These are phyloP conservation scores for Cercospora sp. DNA, from an alignment of 2,329 filamentous ascomycete genomes.

Conservation along the genomic window DNA sequence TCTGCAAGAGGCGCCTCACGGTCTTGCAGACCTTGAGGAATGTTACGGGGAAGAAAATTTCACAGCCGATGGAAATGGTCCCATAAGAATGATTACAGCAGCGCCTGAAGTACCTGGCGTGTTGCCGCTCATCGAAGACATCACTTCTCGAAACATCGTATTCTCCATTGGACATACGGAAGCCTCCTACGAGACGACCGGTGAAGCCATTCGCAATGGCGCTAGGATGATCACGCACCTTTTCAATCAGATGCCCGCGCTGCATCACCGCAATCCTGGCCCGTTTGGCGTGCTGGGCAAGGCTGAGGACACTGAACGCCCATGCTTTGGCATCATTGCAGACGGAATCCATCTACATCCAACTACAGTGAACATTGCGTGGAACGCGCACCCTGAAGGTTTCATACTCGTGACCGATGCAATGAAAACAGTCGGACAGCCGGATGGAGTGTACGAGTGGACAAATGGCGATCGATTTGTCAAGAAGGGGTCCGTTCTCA, in stretches of 20 bases:
- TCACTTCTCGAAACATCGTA: conserved; percentile 67
- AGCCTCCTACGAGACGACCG: conserved; percentile 51
- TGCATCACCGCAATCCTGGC: conserved; percentile 76
- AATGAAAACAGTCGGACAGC: conserved; percentile 81
- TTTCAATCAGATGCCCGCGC: conserved; percentile 57
- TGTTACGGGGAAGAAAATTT: conserved; percentile 77
- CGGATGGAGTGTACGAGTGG: conserved; percentile 83
- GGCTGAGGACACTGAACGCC: conserved; percentile 52
- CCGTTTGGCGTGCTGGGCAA: conserved; percentile 83
- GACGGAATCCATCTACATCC: conserved; percentile 90
- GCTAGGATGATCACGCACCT: conserved; percentile 57
- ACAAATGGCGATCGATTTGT: conserved; percentile 69
- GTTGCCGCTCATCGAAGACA: conserved; percentile 64
- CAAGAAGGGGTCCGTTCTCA: conserved; percentile 71
- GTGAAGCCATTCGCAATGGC: conserved; percentile 50
- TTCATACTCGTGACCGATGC: conserved; percentile 90
- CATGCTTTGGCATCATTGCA: conserved; percentile 85
- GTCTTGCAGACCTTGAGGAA: conserved; percentile 64
- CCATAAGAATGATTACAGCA: conserved; percentile 78
- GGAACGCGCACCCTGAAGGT: conserved; percentile 78
- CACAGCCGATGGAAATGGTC: conserved; percentile 38
- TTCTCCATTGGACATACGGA: conserved; percentile 63
- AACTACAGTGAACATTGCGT: conserved; percentile 85
- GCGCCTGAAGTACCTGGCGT: conserved; percentile 74
- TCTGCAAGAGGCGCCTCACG: conserved; percentile 61